These are phyloP conservation scores for Chlorella vulgaris DNA, from an alignment of 139 green algal species.

Conservation along the genomic window DNA sequence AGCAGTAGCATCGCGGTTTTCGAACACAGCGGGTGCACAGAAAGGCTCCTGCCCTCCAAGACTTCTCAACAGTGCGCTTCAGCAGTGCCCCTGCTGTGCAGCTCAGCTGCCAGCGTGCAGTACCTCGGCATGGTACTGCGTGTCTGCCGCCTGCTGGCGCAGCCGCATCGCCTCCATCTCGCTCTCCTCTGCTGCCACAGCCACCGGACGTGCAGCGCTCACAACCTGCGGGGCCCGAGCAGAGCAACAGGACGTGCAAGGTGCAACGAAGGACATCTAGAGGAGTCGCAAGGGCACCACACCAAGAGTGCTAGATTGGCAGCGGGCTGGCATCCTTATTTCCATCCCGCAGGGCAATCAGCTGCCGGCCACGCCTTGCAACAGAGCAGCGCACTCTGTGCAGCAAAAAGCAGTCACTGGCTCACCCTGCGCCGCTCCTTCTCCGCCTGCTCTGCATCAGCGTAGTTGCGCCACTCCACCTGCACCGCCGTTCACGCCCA, in stretches of 20 bases:
- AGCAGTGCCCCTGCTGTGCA: too few relatives aligned
- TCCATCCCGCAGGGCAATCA: too few relatives aligned
- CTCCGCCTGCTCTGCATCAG: slow-evolving; percentile 35
- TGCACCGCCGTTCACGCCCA: too few relatives aligned
- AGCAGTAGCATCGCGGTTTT: too few relatives aligned
- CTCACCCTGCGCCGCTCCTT: slow-evolving; percentile 27
- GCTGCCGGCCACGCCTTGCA: neutral
- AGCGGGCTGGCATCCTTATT: too few relatives aligned
- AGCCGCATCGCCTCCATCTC: slow-evolving; percentile 28
- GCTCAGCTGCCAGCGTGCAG: too few relatives aligned
- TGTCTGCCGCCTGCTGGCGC: slow-evolving; percentile 28
- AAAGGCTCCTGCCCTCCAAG: neutral
- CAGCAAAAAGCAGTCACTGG: neutral
- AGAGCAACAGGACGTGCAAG: too few relatives aligned
- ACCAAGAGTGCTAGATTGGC: too few relatives aligned
- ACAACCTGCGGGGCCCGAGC: slow-evolving; percentile 39
- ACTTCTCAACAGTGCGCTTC: neutral
- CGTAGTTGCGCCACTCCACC: slow-evolving; percentile 21
- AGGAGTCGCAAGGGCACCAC: too few relatives aligned
- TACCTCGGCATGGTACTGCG: slow-evolving; percentile 41
- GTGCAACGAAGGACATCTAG: too few relatives aligned
- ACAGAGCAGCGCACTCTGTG: neutral
- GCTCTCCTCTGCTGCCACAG: slow-evolving; percentile 4
- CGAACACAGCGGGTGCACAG: too few relatives aligned
- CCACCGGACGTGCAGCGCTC: neutral